phyloP scores from a whole-genome alignment of 2,329 filamentous ascomycete species.

The Aspergillus sp. region DNA sequence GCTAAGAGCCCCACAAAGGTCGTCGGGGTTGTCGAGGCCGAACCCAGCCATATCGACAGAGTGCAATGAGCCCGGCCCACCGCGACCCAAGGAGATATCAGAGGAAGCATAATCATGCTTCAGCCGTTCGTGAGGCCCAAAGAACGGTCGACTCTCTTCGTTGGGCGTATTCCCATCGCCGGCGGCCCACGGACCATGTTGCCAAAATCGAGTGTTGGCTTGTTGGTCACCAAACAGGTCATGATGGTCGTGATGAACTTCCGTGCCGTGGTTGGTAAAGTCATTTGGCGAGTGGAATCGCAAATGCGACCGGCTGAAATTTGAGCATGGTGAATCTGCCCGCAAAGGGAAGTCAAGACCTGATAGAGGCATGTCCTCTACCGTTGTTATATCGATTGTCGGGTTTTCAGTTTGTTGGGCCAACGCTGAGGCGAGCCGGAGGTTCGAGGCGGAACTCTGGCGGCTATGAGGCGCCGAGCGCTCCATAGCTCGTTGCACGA shows the following conservation, averaged over 20 bases:
- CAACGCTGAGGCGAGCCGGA: slow-evolving; percentile 39
- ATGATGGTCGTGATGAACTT: slow-evolving; percentile 41
- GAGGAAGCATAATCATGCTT: slow-evolving; percentile 47
- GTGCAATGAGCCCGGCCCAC: slow-evolving; percentile 44
- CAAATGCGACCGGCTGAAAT: slow-evolving; percentile 43
- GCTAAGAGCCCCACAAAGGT: slow-evolving; percentile 38
- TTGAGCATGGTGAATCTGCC: slow-evolving; percentile 44
- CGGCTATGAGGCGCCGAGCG: slow-evolving; percentile 38
- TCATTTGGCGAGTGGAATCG: slow-evolving; percentile 45
- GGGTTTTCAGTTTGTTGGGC: slow-evolving; percentile 42
- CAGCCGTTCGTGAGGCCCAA: slow-evolving; percentile 44
- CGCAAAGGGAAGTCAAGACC: slow-evolving; percentile 40
- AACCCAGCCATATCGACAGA: slow-evolving; percentile 48
- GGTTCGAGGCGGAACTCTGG: slow-evolving; percentile 38
- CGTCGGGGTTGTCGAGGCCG: slow-evolving; percentile 40
- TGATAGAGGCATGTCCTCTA: slow-evolving; percentile 38
- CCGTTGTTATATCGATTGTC: slow-evolving; percentile 44
- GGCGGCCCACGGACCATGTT: slow-evolving; percentile 43
- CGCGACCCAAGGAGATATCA: slow-evolving; percentile 44
- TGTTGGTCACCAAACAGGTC: slow-evolving; percentile 47
- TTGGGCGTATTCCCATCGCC: slow-evolving; percentile 45
- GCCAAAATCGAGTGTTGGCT: slow-evolving; percentile 46
- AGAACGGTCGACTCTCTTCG: slow-evolving; percentile 44
- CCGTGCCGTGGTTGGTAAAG: slow-evolving; percentile 37
- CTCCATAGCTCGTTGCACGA: slow-evolving; percentile 40